Base-by-base conservation (phyloP, 805 yeast genomes). In the Yamadazyma nakazawae region DNA sequence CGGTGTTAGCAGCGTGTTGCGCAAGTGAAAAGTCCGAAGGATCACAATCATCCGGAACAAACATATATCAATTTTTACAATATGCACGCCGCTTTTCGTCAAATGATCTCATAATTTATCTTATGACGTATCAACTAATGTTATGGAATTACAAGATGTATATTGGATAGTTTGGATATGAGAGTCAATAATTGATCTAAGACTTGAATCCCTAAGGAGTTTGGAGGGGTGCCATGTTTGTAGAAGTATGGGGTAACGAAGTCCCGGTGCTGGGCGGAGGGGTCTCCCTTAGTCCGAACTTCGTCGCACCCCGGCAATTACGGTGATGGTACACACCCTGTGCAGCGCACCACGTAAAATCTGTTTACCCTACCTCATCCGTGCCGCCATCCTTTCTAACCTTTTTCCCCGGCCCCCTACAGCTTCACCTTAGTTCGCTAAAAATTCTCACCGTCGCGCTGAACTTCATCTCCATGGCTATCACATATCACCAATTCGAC, bases 401-500 rank as follows among this genome's bases (percentile, higher is more conserved):
- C 7, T 21, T 21, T 28, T 28, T 13, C n/a, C 32, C 32, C 32
- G 32, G 32, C 32, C 9, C n/a, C n/a, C 9, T 5, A 28, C 32
- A 10, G 32, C 32, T 28, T 9, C 9, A 13, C 10, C 12, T 11
- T 5, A 28, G 32, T 13, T 12, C 24, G n/a, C 12, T 5, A 28
- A 28, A 28, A 28, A 28, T 28, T 28, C 32, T 11, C 37, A 34
- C n/a, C 37, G 5, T 34, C 19, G 17, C 17, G 10, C 17, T 34
- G 5, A 17, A 16, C 19, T 10, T 19, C 12, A 34, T 14, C 37
- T 28, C 13, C 41, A 26, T 26, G 41, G 10, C 13, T 10, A n/a
- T 38, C 32, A 38, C 34, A 6, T 63, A 63, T 52, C 51, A 55
- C 41, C 50, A 52, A 46, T 63, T 63, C 47, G 54, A 66, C 47